Percentiles rank a stretch among this genome's conserved stretches.
These are phyloP conservation scores for Penicillium manginii DNA, from an alignment of 495 filamentous ascomycete species.

Conservation along the genomic window DNA sequence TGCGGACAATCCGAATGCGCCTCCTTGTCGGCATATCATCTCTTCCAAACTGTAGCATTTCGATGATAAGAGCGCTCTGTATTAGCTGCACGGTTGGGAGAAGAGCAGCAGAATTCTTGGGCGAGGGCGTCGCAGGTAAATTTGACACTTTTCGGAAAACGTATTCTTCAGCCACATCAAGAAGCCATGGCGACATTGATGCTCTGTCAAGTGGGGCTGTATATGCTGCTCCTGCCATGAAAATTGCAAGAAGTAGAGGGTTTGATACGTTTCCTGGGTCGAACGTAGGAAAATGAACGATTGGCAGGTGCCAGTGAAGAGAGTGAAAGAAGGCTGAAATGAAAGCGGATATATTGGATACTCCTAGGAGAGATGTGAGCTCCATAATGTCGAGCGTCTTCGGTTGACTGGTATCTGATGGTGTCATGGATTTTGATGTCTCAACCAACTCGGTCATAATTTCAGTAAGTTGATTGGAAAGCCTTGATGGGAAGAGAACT, in stretches of 20 bases:
- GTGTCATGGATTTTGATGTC: slow-evolving; percentile 38
- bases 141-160: slow-evolving; percentile 37
- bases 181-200: slow-evolving; percentile 29
- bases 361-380: slow-evolving; percentile 31
- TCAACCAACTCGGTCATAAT: slow-evolving; percentile 36
- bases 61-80: slow-evolving; percentile 43
- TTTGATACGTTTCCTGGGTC: slow-evolving; percentile 41
- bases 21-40: slow-evolving; percentile 37
- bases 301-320: slow-evolving; percentile 43
- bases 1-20: slow-evolving; percentile 42
- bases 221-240: slow-evolving; percentile 39
- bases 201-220: slow-evolving; percentile 28
- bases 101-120: slow-evolving; percentile 15
- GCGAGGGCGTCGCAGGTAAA: slow-evolving; percentile 18
- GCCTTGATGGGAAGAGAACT: slow-evolving; percentile 29
- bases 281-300: slow-evolving; percentile 46
- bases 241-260: slow-evolving; percentile 38
- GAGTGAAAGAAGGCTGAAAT: slow-evolving; percentile 46
- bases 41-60: slow-evolving; percentile 46
- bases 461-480: slow-evolving; percentile 36
- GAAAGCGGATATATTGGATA: slow-evolving; percentile 37
- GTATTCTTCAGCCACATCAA: slow-evolving; percentile 44
- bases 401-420: slow-evolving; percentile 1
- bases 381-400: slow-evolving; percentile 27
- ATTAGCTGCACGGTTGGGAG: slow-evolving; percentile 33